These are phyloP conservation scores for Calonectria naviculata DNA, from an alignment of 2,329 filamentous ascomycete species.

Conservation along the genomic window DNA sequence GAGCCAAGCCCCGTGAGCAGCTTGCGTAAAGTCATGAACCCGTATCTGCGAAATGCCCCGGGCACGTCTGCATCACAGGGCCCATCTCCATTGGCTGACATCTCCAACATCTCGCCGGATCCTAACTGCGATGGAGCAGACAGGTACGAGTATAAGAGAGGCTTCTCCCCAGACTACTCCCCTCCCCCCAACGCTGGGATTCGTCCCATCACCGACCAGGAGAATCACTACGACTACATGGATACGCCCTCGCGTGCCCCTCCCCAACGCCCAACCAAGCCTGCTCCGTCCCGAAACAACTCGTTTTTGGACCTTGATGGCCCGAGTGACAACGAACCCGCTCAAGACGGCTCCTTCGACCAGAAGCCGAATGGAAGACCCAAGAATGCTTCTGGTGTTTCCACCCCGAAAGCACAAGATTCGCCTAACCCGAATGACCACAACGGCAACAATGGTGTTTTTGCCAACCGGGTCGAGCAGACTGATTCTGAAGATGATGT, in stretches of 20 bases:
- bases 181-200: conserved; percentile 79
- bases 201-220: conserved; percentile 66
- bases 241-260: conserved; percentile 51
- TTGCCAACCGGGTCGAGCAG: conserved; percentile 34
- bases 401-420: conserved; percentile 10
- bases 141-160: conserved; percentile 56
- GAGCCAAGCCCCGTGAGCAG: conserved; percentile 79
- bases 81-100: conserved; percentile 38
- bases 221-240: conserved; percentile 33
- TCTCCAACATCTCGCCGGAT: conserved; percentile 38
- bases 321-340: conserved; percentile 59
- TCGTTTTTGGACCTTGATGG: conserved; percentile 64
- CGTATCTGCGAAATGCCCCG: conserved; percentile 68
- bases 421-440: conserved; percentile 37
- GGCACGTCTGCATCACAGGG: conserved; percentile 41
- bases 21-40: conserved; percentile 87
- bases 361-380: conserved; percentile 26
- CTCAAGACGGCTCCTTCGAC: conserved; percentile 31
- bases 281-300: conserved; percentile 50
- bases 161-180: conserved; percentile 82
- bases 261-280: conserved; percentile 43
- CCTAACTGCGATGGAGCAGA: conserved; percentile 28
- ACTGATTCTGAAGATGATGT: conserved; percentile 48
- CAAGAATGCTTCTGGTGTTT: conserved; percentile 13
- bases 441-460: conserved; percentile 42